Evolutionary conservation across 306 rosid genomes (phyloP), one percentile per base, ranked within the genome.

Genomic region (Malus asiatica): DNA sequence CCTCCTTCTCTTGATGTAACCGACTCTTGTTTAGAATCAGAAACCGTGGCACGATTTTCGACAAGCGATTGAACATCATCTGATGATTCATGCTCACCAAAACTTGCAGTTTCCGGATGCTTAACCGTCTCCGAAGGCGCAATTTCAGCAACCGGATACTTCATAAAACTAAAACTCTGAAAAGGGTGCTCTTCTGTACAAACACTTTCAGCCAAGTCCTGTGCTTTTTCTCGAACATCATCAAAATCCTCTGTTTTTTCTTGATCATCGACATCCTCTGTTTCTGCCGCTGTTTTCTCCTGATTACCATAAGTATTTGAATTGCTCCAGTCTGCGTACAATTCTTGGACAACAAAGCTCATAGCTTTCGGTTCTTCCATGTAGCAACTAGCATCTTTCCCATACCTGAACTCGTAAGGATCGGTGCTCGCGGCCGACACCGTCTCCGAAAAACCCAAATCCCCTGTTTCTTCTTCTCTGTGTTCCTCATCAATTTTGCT

Each of bases 301-400:
- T 33, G 30, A 32, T 58, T 74, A 51, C 11, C 40, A 19, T 85
- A 71, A 71, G 68, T 5, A 18, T 52, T 4, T 48, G 77, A 68
- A 73, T 75, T 81, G 23, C 76, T 55, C 27, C 89, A 82, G 78
- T 78, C 83, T 66, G 71, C 57, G 69, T 74, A 85, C n/a, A 82
- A 79, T n/a, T 88, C 88, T 73, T 81, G 86, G 52, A 86, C 82
- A 19, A 76, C 74, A 68, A 91, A 87, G 77, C 76, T 84, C 60
- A 79, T 61, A 40, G 79, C 4, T 62, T 80, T 86, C 40, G 90
- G 91, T n/a, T 85, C 88, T 78, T 89, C 88, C 11, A 91, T 60
- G 77, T 83, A 83, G 32, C 77, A 78, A 66, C 87, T 80, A 10
- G 79, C 75, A 66, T 67, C 79, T 62, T 81, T 76, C 3, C 69